Base-by-base conservation (phyloP, 768 basidiomycete genomes). In the Hygrocybe coccinea region DNA sequence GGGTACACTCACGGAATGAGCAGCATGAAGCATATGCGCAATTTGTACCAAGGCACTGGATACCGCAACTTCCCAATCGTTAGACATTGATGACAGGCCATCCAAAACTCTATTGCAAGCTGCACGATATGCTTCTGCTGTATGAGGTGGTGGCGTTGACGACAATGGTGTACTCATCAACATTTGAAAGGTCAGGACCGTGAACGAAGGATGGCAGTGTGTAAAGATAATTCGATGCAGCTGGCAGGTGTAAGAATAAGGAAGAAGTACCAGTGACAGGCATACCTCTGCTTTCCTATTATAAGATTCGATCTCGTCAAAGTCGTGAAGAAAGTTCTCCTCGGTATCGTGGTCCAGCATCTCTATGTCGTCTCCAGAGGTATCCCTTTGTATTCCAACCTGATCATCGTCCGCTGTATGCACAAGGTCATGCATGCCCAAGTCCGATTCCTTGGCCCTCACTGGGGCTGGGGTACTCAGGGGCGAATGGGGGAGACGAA, bases 141-240 rank as follows among this genome's bases (percentile, higher is more conserved):
- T 59, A 45, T 67, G 55, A 52, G 47, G 53, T 14, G 65, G 52
- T 9, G 67, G 56, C 9, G 64, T 53, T 10, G 60, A 25, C 1
- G 67, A 60, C 1, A 74, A 56, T 10, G 69, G 60, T 11, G 69
- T 66, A 33, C 74, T 70, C 50, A 85, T 67, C 22, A 88, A 74
- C 17, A 74, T 59, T 57, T 86, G 84, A 19, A 87, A 69, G 2
- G 84, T 84, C 14, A 74, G 67, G 19, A 73, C 66, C 3, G 64
- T 64, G 5, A 67, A 71, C 15, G 67, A 64, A 1, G 72, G 69
- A 29, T 71, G 65, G 2, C 72, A 71, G 66, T 89, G 87, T 0
- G 79, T 81, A 52, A 88, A 62, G n/a, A 89, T 66, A 25, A 85
- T 73, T 39, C 79, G 75, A 59, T 79, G 81, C 46, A 88, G 68